Evolutionary conservation across 2,329 filamentous ascomycete genomes (phyloP).

Genomic region (Dactylellina cionopaga): DNA sequence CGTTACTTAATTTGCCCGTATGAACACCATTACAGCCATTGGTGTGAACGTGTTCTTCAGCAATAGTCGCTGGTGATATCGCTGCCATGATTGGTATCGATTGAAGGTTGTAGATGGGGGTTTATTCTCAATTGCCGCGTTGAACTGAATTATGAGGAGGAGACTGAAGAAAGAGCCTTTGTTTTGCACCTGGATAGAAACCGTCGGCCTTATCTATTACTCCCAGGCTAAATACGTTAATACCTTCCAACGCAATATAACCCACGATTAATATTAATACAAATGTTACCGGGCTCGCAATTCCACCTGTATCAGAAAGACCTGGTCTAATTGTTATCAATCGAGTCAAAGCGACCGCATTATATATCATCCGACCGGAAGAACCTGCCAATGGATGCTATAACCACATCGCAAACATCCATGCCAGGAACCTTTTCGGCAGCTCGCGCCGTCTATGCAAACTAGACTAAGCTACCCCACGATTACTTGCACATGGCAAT

Average conservation of each 20-base stretch:
- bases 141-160: no score
- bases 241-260: no score
- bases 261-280: no score
- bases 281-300: no score
- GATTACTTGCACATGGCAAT: background rate
- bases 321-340: no score
- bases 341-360: background rate
- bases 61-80: constrained; percentile 9
- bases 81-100: background rate
- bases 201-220: background rate
- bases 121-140: background rate
- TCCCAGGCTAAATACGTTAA: constrained; percentile 2
- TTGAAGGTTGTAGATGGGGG: background rate
- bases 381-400: background rate
- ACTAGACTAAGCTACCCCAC: constrained; percentile 19
- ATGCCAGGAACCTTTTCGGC: background rate
- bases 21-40: background rate
- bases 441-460: background rate
- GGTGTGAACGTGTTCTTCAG: background rate
- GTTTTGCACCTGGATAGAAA: background rate
- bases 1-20: background rate
- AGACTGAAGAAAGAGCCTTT: background rate
- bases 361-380: background rate
- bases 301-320: no score
- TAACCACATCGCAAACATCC: background rate